Base-by-base conservation (phyloP, 371 early-diverging fungal genomes). In the Apophysomyces variabilis region DNA sequence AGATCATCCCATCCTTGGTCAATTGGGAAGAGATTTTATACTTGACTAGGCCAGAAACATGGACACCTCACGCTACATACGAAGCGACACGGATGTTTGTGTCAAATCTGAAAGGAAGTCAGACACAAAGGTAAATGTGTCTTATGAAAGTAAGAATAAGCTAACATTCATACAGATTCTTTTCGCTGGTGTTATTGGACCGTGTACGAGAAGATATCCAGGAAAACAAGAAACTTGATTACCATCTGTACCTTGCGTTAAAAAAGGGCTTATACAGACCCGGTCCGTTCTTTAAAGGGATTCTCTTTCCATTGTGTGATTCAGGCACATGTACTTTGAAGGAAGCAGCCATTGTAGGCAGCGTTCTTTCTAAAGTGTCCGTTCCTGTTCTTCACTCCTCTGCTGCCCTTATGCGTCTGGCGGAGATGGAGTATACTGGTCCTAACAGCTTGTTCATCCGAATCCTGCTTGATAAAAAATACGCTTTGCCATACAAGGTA, bases 351-450 rank as follows among this genome's bases (percentile, higher is more conserved):
- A 96, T 99, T 65, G 76, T 99, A 62, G 95, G 97, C 35, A 91
- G 92, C 60, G 96, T 97, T 14, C 76, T 99, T 36, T 79, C 92
- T 74, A 95, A 93, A 80, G 92, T 96, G 21, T 95, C 95, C 62
- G 91, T 99, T 69, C 98, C 99, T 36, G 89, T 95, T 26, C 87
- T 97, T 65, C 98, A 99, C 75, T 96, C 97, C 44, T 93, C 95
- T 16, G 98, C 98, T 13, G 96, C 95, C 16, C 78, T 99, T 62
- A 79, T 96, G 68, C 92, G 95, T 66, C 75, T 99, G 67, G 93
- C 98, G n/a, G 95, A 97, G 64, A 95, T 97, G 95, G 96, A 96
- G 36, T 98, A 98, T 80, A 92, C 95, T n/a, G 97, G 95, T 41
- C 90, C 98, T 66, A 95, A 93, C 75, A 89, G 90, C 58, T 79